These are phyloP conservation scores for Gaertneriomyces sp. DNA, from an alignment of 192 early-diverging fungal species.

Conservation along the genomic window DNA sequence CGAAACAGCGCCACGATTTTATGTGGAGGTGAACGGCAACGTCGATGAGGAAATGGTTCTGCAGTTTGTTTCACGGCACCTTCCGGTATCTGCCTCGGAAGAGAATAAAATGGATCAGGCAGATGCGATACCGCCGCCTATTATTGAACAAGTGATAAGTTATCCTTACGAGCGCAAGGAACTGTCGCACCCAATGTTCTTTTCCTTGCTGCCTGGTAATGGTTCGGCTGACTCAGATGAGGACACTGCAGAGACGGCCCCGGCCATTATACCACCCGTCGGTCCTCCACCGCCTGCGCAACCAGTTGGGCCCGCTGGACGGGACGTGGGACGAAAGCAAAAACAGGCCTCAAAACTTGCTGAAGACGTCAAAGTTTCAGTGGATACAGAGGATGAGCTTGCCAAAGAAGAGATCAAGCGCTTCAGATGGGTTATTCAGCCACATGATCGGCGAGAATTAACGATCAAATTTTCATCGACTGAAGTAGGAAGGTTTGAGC, in stretches of 20 bases:
- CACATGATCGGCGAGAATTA: conserved; percentile 50
- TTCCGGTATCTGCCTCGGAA: conserved; percentile 29
- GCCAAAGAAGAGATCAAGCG: conserved; percentile 40
- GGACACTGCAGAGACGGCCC: background rate
- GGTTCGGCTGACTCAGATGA: conserved; percentile 39
- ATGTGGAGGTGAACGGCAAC: conserved; percentile 36
- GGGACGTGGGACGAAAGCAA: conserved; percentile 6
- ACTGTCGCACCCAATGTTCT: background rate
- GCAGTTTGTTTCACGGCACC: conserved; percentile 36
- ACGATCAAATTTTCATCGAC: conserved; percentile 45
- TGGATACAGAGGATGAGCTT: conserved; percentile 33
- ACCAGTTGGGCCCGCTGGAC: background rate
- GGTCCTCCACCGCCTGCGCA: background rate
- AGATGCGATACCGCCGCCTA: conserved; percentile 36
- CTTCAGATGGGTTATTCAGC: conserved; percentile 50
- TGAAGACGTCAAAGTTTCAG: conserved; percentile 29
- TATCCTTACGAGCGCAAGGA: conserved; percentile 40
- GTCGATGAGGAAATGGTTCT: conserved; percentile 45
- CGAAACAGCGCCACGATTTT: conserved; percentile 10
- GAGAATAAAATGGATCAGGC: conserved; percentile 22
- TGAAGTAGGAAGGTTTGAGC: conserved; percentile 51
- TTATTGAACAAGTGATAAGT: conserved; percentile 41
- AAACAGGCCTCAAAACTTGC: conserved; percentile 26
- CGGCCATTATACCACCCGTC: background rate
- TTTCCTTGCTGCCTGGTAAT: conserved; percentile 7